These are phyloP conservation scores for Canna indica DNA, from an alignment of 176 grass and related monocot species.

Conservation along the genomic window DNA sequence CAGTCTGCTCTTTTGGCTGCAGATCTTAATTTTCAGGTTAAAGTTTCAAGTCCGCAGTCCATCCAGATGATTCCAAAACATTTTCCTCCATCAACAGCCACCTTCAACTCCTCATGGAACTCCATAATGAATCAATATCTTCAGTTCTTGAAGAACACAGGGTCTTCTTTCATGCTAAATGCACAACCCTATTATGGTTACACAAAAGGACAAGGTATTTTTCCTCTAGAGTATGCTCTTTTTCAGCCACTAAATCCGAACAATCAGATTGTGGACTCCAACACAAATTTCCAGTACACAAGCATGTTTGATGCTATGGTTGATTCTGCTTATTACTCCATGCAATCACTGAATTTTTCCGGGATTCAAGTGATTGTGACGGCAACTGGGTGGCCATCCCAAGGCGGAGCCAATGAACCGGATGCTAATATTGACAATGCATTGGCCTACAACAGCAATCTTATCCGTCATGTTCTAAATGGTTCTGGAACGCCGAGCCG, in stretches of 20 bases:
- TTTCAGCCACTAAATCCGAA: slow-evolving; percentile 64
- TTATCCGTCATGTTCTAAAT: slow-evolving; percentile 77
- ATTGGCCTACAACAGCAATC: slow-evolving; percentile 85
- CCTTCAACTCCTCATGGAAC: slow-evolving; percentile 91
- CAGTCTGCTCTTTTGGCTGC: slow-evolving; percentile 81
- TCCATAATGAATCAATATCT: slow-evolving; percentile 66
- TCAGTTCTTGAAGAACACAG: slow-evolving; percentile 67
- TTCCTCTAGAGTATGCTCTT: slow-evolving; percentile 82
- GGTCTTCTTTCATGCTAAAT: slow-evolving; percentile 89
- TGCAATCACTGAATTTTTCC: slow-evolving; percentile 85
- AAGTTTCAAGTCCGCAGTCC: slow-evolving; percentile 68
- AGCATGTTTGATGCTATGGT: slow-evolving; percentile 98
- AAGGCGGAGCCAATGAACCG: slow-evolving; percentile 58
- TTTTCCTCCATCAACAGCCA: slow-evolving; percentile 82
- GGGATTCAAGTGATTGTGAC: slow-evolving; percentile 76
- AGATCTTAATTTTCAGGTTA: slow-evolving; percentile 81
- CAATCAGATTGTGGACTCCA: slow-evolving; percentile 77
- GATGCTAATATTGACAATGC: slow-evolving; percentile 93
- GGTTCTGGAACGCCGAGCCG: slow-evolving; percentile 78
- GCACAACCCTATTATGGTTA: slow-evolving; percentile 90
- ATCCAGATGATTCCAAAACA: slow-evolving; percentile 67
- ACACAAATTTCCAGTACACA: slow-evolving; percentile 73
- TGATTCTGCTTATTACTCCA: slow-evolving; percentile 80
- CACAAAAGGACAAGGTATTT: slow-evolving; percentile 68
- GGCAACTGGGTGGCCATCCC: slow-evolving; percentile 85